Base-by-base conservation (phyloP, 441 rosid genomes). In the Pelargonium exstipulatum region DNA sequence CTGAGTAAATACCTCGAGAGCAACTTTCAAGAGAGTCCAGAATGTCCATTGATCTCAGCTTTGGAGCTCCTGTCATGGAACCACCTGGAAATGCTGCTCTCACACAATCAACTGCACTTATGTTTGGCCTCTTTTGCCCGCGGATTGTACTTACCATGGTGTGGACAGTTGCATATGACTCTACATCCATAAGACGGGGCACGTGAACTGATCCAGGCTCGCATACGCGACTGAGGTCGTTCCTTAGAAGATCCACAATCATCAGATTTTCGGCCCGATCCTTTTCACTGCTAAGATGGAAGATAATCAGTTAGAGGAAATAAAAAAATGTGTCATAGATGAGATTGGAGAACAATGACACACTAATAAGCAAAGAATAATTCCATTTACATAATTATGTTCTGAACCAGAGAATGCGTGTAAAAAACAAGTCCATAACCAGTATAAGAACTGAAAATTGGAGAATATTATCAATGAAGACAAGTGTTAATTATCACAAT, bases 41-140 rank as follows among this genome's bases (percentile, higher is more conserved):
- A 66, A 95, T 80, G 71, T 92, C 96, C 73, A 92, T 89, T 2
- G 99, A 95, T 77, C 99, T 85, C 77, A 90, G 78, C 79, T 95
- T 95, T 0, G 98, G 99, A 1, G 99, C 99, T 61, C 99, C 99
- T 0, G 97, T 95, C 99, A 95, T 95, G 40, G 99, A 95, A 17
- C 97, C 97, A 0, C 98, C 99, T 0, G 98, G 98, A 78, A 90
- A 95, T 65, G 98, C 98, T 70, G 97, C 96, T 80, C 78, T 82
- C 9, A 95, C 86, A 43, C 95, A 92, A 48, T 85, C 91, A 0
- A 89, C 83, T 26, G 96, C 88, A 29, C 84, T 88, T 9, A 87
- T 68, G 45, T 88, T 84, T 29, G 89, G 29, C 69, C 55, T 73
- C 81, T 95, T 95, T 43, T 74, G 78, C 37, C 98, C 98, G 0